Evolutionary conservation across 2,329 filamentous ascomycete species (phyloP).

Genomic region (Epichloe glyceriae): DNA sequence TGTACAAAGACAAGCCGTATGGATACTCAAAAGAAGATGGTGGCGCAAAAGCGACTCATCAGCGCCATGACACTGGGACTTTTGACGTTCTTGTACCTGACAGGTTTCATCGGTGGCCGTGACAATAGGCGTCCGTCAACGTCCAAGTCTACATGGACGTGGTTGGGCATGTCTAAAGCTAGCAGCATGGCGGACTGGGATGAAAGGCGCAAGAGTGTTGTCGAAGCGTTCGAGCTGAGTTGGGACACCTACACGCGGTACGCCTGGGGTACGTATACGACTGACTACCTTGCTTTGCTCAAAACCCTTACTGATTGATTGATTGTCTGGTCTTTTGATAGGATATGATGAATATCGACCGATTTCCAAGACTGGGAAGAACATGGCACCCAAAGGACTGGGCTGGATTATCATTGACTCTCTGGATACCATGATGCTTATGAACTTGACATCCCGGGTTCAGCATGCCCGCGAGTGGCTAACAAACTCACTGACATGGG

Average conservation of each 20-base stretch:
- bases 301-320: conserved; percentile 17
- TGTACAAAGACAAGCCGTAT: conserved; percentile 99
- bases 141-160: conserved; percentile 34
- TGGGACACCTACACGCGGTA: conserved; percentile 89
- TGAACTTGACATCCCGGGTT: conserved; percentile 86
- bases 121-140: conserved; percentile 21
- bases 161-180: conserved; percentile 39
- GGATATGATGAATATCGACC: conserved; percentile 82
- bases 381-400: conserved; percentile 81
- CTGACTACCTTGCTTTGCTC: not conserved
- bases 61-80: conserved; percentile 38
- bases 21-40: conserved; percentile 45
- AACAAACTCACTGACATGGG: conserved; percentile 64
- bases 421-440: conserved; percentile 91
- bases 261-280: conserved; percentile 68
- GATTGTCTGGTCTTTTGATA: conserved; percentile 17
- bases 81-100: conserved; percentile 54
- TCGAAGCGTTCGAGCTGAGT: conserved; percentile 79
- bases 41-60: conserved; percentile 52
- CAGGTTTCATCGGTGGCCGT: conserved; percentile 41
- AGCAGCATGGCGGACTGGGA: conserved; percentile 54
- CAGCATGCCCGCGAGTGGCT: conserved; percentile 84
- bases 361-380: conserved; percentile 59
- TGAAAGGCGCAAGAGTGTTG: conserved; percentile 64
- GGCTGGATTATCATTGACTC: conserved; percentile 98